These are phyloP conservation scores for Vitis hybrid DNA, from an alignment of 177 flowering plant species.

Conservation along the genomic window DNA sequence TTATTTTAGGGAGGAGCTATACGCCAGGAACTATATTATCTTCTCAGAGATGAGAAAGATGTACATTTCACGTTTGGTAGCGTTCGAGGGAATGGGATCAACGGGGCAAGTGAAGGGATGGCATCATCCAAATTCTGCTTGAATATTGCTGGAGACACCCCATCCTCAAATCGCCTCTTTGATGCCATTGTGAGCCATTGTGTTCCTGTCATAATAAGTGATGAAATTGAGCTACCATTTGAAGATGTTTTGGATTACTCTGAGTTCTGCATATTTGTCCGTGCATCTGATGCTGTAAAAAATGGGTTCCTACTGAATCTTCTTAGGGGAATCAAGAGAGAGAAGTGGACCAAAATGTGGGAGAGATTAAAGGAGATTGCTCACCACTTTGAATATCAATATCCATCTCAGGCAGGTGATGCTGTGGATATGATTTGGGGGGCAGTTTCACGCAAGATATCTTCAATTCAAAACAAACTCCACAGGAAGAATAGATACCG, in stretches of 20 bases:
- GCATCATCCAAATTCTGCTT: conserved; percentile 82
- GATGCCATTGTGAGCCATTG: conserved; percentile 91
- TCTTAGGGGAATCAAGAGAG: conserved; percentile 49
- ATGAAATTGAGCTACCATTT: conserved; percentile 84
- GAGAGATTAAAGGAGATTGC: conserved; percentile 52
- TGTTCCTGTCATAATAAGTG: conserved; percentile 87
- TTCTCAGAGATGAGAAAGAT: conserved; percentile 77
- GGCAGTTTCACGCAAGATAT: conserved; percentile 55
- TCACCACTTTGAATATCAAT: conserved; percentile 64
- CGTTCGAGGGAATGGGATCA: conserved; percentile 46
- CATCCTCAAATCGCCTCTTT: conserved; percentile 90
- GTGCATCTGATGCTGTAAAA: conserved; percentile 62
- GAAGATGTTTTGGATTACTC: conserved; percentile 84
- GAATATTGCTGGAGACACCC: conserved; percentile 88
- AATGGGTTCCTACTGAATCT: conserved; percentile 60
- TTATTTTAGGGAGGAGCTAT: conserved; percentile 69
- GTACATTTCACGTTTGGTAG: conserved; percentile 80
- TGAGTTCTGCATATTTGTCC: conserved; percentile 63
- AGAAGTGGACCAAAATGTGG: conserved; percentile 84
- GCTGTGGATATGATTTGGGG: conserved; percentile 92
- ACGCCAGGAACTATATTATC: conserved; percentile 78
- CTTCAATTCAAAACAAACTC: conserved; percentile 24
- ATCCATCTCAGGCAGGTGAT: conserved; percentile 71
- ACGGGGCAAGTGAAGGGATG: conserved; percentile 70
- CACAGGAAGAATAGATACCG: conserved; percentile 45